Percentiles rank a stretch among this genome's conserved stretches.
phyloP scores from a whole-genome alignment of 129 eudicot species.

The Pittosporum tobira region DNA sequence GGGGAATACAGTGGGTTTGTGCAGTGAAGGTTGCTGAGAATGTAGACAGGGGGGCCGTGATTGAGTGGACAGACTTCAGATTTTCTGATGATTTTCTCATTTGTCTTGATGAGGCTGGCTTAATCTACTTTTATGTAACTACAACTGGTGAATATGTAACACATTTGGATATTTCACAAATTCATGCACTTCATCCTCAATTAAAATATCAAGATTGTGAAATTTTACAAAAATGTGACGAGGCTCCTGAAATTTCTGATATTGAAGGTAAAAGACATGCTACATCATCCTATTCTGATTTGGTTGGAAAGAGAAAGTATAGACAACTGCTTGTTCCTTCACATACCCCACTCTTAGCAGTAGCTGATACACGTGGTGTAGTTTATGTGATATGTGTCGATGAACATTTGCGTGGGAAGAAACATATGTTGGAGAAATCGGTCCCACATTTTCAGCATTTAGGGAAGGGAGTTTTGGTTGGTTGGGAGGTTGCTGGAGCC shows the following conservation, averaged over 20 bases:
- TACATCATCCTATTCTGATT: slow-evolving; percentile 6
- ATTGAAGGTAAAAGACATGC: slow-evolving; percentile 7
- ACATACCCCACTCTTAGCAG: slow-evolving; percentile 56
- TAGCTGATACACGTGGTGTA: slow-evolving; percentile 65
- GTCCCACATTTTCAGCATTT: slow-evolving; percentile 33
- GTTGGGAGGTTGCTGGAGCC: slow-evolving; percentile 75
- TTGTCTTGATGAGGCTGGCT: slow-evolving; percentile 66
- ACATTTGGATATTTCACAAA: slow-evolving; percentile 35
- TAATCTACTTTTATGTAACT: slow-evolving; percentile 43
- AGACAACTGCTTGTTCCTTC: slow-evolving; percentile 58
- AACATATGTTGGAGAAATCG: slow-evolving; percentile 25
- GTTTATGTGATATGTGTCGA: slow-evolving; percentile 42
- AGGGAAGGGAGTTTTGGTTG: slow-evolving; percentile 46
- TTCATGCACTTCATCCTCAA: slow-evolving; percentile 20
- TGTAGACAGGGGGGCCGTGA: slow-evolving; percentile 26
- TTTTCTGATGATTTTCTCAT: slow-evolving; percentile 59
- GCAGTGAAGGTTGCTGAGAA: slow-evolving; percentile 59
- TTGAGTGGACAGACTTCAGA: slow-evolving; percentile 71
- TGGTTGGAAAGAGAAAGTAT: slow-evolving; percentile 37
- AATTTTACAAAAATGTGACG: slow-evolving; percentile 10
- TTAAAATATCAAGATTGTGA: slow-evolving; percentile 14
- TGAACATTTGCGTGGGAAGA: slow-evolving; percentile 34
- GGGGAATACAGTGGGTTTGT: slow-evolving; percentile 78
- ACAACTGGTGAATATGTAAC: slow-evolving; percentile 56
- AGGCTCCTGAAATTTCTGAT: slow-evolving; percentile 3